Percentiles rank a stretch among this genome's conserved stretches.
Conservation (phyloP, 2,329 filamentous ascomycete genomes). For the Chaetoscypha palmicola region DNA sequence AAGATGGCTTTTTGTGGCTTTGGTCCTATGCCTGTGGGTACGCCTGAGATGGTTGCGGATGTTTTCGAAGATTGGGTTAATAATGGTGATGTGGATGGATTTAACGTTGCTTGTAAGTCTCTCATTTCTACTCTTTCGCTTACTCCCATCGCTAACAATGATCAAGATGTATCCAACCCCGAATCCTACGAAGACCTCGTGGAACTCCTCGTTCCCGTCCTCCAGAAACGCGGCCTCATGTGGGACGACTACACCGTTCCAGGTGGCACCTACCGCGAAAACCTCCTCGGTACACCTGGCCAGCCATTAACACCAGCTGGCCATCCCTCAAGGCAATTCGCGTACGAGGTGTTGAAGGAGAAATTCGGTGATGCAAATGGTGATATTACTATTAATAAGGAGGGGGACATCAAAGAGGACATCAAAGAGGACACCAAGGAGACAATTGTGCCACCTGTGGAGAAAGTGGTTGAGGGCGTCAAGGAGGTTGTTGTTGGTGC, state of each 20-base stretch:
- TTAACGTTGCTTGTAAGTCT: slow-evolving; percentile 53
- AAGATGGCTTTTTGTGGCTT: slow-evolving; percentile 62
- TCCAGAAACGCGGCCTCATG: slow-evolving; percentile 50
- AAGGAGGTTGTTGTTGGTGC: neutral
- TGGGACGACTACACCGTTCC: slow-evolving; percentile 42
- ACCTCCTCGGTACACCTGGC: slow-evolving; percentile 45
- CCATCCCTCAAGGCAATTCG: slow-evolving; percentile 37
- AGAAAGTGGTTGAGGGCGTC: neutral
- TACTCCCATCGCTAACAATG: neutral
- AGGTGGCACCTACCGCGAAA: slow-evolving; percentile 52
- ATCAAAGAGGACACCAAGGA: neutral
- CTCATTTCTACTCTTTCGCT: neutral
- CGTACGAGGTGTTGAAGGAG: slow-evolving; percentile 38
- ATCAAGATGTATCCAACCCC: slow-evolving; percentile 56
- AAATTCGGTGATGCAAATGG: slow-evolving; percentile 8
- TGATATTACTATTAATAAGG: slow-evolving; percentile 7
- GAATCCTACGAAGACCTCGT: slow-evolving; percentile 61
- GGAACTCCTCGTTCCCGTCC: slow-evolving; percentile 56
- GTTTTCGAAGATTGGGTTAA: slow-evolving; percentile 59
- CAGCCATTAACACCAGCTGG: slow-evolving; percentile 42
- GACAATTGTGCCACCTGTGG: neutral
- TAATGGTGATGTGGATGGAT: slow-evolving; percentile 66
- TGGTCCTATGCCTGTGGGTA: slow-evolving; percentile 43
- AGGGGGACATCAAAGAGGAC: neutral
- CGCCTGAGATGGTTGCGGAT: slow-evolving; percentile 55